Conservation (phyloP, 2,329 filamentous ascomycete species). For the Fusarium veterinarium region DNA sequence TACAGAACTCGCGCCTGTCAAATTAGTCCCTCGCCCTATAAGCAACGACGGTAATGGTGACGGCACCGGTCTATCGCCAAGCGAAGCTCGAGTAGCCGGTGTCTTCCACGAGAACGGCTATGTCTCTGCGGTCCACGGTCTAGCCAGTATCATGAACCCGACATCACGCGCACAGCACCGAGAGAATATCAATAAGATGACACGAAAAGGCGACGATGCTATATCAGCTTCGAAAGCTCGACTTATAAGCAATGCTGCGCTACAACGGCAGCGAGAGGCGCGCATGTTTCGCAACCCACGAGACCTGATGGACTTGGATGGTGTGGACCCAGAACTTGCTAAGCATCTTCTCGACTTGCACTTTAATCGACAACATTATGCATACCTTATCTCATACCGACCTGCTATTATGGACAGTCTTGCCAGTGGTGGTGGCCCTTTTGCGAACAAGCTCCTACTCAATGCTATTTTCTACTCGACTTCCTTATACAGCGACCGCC, state of each 20-base stretch:
- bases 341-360: slow-evolving; percentile 53
- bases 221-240: slow-evolving; percentile 48
- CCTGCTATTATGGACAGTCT: slow-evolving; percentile 55
- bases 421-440: slow-evolving; percentile 49
- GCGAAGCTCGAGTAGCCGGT: slow-evolving; percentile 50
- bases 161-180: slow-evolving; percentile 45
- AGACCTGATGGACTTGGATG: slow-evolving; percentile 51
- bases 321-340: slow-evolving; percentile 48
- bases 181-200: slow-evolving; percentile 47
- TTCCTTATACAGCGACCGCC: slow-evolving; percentile 53
- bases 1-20: slow-evolving; percentile 32
- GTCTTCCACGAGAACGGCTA: slow-evolving; percentile 51
- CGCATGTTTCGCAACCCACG: slow-evolving; percentile 47
- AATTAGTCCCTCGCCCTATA: slow-evolving; percentile 40
- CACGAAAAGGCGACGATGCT: slow-evolving; percentile 42
- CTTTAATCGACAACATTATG: slow-evolving; percentile 52
- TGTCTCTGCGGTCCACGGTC: slow-evolving; percentile 50
- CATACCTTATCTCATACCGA: slow-evolving; percentile 53
- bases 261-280: slow-evolving; percentile 49
- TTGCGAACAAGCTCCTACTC: slow-evolving; percentile 52
- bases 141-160: slow-evolving; percentile 51
- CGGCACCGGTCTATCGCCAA: slow-evolving; percentile 47
- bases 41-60: slow-evolving; percentile 47
- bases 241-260: slow-evolving; percentile 51
- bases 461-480: slow-evolving; percentile 56